Evolutionary conservation across 192 early-diverging fungal genomes (phyloP), one percentile per base, ranked within the genome.

Genomic region (Chytriomyces sp.): DNA sequence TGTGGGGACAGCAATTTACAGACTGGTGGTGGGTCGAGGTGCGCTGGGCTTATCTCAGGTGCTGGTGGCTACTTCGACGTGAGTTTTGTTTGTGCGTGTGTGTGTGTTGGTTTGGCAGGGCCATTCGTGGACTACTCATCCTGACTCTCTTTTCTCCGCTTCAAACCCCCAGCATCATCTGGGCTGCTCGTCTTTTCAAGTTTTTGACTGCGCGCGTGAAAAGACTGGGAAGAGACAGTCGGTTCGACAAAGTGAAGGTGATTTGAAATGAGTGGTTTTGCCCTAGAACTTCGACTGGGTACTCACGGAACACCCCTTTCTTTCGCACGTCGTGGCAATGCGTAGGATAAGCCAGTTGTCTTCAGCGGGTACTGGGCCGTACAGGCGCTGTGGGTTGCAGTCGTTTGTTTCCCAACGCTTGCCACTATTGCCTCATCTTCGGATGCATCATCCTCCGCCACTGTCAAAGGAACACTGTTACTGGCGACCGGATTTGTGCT

Each of bases 191-290:
- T 6, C 68, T 83, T 5, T 48, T 67, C 8, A 13, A 53, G 13
- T 67, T 66, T 50, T 75, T 83, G 7, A 61, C 45, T 24, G 13
- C 43, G 0, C 79, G 82, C 35, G 79, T 79, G 13, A 61, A 81
- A 59, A 20, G 71, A 5, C 26, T 77, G 9, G 77, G 75, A 13
- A 72, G 79, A 28, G 82, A 83, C 75, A 35, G 71, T 18, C 82
- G 82, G 13, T 83, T 83, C 61, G 77, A 83, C 47, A 44, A 76
- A 45, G 79, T 83, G 69, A 80, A 81, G 62, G 24, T 23, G 18
- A 35, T 35, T 35, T 35, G 28, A 35, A 35, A 35, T 35, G 28
- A 2, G 28, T 35, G 28, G 0, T 35, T 35, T 35, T 35, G 28
- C 28, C 28, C 2, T 2, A 35, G 2, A 35, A 35, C 28, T 35